Conservation (phyloP, 2,329 filamentous ascomycete genomes). For the Didymella keratinophila region DNA sequence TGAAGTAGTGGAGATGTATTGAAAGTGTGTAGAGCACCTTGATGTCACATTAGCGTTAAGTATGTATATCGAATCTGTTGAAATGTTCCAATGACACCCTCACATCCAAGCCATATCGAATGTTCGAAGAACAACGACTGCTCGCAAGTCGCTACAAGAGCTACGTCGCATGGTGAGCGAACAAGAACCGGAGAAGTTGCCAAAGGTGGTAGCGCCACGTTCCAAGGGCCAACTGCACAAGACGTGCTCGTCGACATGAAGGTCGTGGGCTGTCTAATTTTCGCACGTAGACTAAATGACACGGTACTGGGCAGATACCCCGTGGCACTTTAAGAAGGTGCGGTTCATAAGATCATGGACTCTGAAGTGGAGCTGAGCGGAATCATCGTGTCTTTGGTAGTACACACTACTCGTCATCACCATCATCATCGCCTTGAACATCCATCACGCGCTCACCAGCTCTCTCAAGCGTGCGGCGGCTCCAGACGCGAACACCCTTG, state of each 20-base stretch:
- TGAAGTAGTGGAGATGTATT: neutral
- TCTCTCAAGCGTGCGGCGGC: slow-evolving; percentile 74
- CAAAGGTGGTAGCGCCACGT: slow-evolving; percentile 39
- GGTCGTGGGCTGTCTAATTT: slow-evolving; percentile 63
- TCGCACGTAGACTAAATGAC: slow-evolving; percentile 97
- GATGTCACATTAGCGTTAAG: slow-evolving; percentile 12
- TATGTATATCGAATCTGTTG: neutral
- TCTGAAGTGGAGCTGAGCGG: slow-evolving; percentile 5
- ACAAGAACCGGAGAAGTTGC: slow-evolving; percentile 32
- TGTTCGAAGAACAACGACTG: slow-evolving; percentile 23
- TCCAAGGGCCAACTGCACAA: slow-evolving; percentile 44
- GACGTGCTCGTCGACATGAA: slow-evolving; percentile 43
- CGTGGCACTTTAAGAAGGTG: slow-evolving; percentile 98
- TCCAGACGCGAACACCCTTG: slow-evolving; percentile 79
- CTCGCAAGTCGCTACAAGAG: slow-evolving; percentile 21
- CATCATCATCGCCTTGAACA: slow-evolving; percentile 71
- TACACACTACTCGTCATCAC: slow-evolving; percentile 55
- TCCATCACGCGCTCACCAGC: slow-evolving; percentile 84
- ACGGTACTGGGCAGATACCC: slow-evolving; percentile 72
- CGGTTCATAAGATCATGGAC: slow-evolving; percentile 53
- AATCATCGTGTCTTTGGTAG: slow-evolving; percentile 15
- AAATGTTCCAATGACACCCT: slow-evolving; percentile 38
- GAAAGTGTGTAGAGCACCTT: slow-evolving; percentile 14
- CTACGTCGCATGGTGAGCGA: slow-evolving; percentile 23
- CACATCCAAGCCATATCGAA: slow-evolving; percentile 33